phyloP scores from a whole-genome alignment of 192 early-diverging fungal species.

The Umbelopsis sp. region DNA sequence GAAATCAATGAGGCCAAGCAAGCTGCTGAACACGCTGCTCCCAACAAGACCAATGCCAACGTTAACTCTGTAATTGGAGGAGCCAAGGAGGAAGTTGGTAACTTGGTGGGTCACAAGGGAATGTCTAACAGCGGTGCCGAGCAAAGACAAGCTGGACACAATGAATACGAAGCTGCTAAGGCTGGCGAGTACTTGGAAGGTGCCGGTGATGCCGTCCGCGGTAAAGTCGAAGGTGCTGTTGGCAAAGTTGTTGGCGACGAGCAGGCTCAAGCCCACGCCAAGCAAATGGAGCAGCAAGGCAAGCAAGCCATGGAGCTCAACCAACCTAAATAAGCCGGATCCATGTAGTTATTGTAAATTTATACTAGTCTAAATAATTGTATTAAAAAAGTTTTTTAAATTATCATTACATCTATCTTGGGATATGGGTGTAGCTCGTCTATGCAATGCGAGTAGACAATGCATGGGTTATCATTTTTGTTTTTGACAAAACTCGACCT shows the following conservation, averaged over 20 bases:
- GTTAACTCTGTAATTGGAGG: slow-evolving; percentile 35
- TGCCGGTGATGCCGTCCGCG: slow-evolving; percentile 1
- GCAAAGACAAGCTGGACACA: slow-evolving; percentile 25
- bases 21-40: background rate
- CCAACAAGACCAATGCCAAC: slow-evolving; percentile 22
- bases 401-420: no score
- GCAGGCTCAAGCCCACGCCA: background rate
- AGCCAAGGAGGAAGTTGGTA: slow-evolving; percentile 34
- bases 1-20: slow-evolving; percentile 16
- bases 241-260: slow-evolving; percentile 2
- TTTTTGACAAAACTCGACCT: background rate
- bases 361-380: no score
- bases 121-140: slow-evolving; percentile 29
- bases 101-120: slow-evolving; percentile 19
- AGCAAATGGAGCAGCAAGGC: background rate
- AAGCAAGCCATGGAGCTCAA: slow-evolving; percentile 5
- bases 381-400: no score
- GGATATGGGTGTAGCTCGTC: no score
- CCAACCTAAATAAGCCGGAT: background rate
- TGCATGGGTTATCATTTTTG: background rate
- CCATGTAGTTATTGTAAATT: no score
- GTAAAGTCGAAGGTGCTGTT: slow-evolving; percentile 22
- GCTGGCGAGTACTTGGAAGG: slow-evolving; percentile 22
- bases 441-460: no score
- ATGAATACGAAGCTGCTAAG: slow-evolving; percentile 27